Conservation (phyloP, 176 grass and related monocot species). For the Typha latifolia region DNA sequence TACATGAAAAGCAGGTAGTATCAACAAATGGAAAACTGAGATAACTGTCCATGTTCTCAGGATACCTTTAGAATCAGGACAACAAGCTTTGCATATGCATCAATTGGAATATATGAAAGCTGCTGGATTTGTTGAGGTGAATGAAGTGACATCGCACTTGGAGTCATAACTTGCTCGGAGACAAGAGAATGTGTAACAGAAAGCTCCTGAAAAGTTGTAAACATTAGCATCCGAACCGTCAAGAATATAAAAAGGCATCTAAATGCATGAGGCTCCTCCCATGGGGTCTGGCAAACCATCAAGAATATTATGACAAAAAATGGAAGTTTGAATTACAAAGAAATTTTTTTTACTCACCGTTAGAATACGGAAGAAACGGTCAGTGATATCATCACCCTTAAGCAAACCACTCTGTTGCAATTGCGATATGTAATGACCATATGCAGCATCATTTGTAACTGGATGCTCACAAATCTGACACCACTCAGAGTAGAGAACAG, state of each 20-base stretch:
- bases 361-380: slow-evolving; percentile 67
- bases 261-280: too few species aligned
- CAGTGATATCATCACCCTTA: slow-evolving; percentile 80
- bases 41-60: neutral
- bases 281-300: too few species aligned
- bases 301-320: neutral
- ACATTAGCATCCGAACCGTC: slow-evolving; percentile 11
- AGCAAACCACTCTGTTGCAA: slow-evolving; percentile 75
- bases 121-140: slow-evolving; percentile 33
- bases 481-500: slow-evolving; percentile 73
- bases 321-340: neutral
- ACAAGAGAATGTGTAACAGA: slow-evolving; percentile 49
- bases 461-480: slow-evolving; percentile 84
- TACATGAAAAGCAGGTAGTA: neutral
- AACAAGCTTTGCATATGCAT: slow-evolving; percentile 83
- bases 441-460: slow-evolving; percentile 56
- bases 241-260: neutral
- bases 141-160: slow-evolving; percentile 38
- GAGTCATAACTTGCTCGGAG: slow-evolving; percentile 45
- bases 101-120: slow-evolving; percentile 76
- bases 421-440: slow-evolving; percentile 62
- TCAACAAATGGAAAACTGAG: too few species aligned
- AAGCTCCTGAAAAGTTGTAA: slow-evolving; percentile 51
- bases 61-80: slow-evolving; percentile 71
- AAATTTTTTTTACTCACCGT: slow-evolving; percentile 32